Evolutionary conservation across 495 filamentous ascomycete species (phyloP).

Genomic region (Podospora appendiculata): DNA sequence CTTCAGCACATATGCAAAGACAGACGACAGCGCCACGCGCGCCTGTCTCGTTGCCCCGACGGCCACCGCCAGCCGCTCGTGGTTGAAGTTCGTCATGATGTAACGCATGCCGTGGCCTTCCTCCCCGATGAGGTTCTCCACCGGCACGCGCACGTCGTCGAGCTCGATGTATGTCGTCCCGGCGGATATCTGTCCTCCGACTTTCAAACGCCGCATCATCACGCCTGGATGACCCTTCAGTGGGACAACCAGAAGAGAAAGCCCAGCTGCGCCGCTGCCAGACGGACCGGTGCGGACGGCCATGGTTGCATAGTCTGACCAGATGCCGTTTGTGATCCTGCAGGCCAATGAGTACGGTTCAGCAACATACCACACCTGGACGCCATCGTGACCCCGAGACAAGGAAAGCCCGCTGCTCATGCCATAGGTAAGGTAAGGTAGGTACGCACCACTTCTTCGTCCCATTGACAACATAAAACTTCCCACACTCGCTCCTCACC

Average conservation of each 20-base stretch:
- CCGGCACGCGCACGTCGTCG: conserved; percentile 63
- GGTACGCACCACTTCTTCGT: conserved; percentile 62
- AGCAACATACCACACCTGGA: no score
- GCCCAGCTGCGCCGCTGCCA: conserved; percentile 48
- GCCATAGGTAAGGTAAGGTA: background rate
- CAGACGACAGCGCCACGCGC: conserved; percentile 55
- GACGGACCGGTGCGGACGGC: conserved; percentile 66
- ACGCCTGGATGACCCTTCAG: conserved; percentile 56
- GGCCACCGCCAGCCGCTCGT: conserved; percentile 62
- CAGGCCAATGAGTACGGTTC: background rate
- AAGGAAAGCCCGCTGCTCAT: no score
- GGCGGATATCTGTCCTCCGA: conserved; percentile 50
- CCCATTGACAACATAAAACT: conserved; percentile 64
- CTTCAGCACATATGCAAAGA: conserved; percentile 62
- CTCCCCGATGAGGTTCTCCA: conserved; percentile 58
- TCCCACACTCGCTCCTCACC: conserved; percentile 43
- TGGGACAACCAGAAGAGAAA: conserved; percentile 61
- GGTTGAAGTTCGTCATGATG: conserved; percentile 82
- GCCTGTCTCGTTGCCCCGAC: conserved; percentile 55
- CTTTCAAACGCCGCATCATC: conserved; percentile 55
- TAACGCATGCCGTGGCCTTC: conserved; percentile 68
- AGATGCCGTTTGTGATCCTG: conserved; percentile 72
- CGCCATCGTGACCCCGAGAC: background rate
- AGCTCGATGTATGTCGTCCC: conserved; percentile 74
- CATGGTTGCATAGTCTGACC: conserved; percentile 64